Evolutionary conservation across 768 basidiomycete genomes (phyloP), one percentile per base, ranked within the genome.

Genomic region (Ephemerocybe angulata): DNA sequence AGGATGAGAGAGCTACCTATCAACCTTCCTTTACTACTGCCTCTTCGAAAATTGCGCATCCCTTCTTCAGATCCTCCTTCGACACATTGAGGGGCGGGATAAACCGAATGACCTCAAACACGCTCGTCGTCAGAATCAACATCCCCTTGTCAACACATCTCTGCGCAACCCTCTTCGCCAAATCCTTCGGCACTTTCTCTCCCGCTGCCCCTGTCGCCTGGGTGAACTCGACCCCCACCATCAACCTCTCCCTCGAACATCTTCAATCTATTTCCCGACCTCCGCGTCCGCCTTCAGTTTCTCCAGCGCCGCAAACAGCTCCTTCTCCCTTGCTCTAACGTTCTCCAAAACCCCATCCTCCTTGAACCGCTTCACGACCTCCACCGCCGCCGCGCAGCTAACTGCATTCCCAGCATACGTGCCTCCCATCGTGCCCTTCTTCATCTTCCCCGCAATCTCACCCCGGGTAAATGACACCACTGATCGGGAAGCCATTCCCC

Each of bases 391-490:
- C 0, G 96, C 95, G 64, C 95, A 98, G 0, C 90, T 78, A 0
- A 98, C 91, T 0, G 91, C 86, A 63, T 96, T 98, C 25, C 95
- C 95, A 1, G 90, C 91, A 59, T 94, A 95, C 4, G 93, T 94
- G 22, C 93, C 91, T 25, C 90, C 90, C 85, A 93, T 86, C 8
- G 84, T 82, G n/a, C 93, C 92, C 6, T 90, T 84, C 60, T 74
- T 77, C 51, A 94, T 76, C 61, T 77, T 82, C 68, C 93, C 90
- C 28, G 90, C 93, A 31, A 96, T 65, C 51, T 90, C 88, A 70
- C 83, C 90, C 50, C 86, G 73, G 58, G 88, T 87, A 49, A 94
- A n/a, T 79, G 37, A 98, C 82, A 6, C 85, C 93, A 55, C 90
- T 93, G 52, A 98, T 74, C 2, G 96, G 96, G 82, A 97, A 96